Evolutionary conservation across 2,329 filamentous ascomycete genomes (phyloP).

Genomic region (Raffaelea ambrosiae): DNA sequence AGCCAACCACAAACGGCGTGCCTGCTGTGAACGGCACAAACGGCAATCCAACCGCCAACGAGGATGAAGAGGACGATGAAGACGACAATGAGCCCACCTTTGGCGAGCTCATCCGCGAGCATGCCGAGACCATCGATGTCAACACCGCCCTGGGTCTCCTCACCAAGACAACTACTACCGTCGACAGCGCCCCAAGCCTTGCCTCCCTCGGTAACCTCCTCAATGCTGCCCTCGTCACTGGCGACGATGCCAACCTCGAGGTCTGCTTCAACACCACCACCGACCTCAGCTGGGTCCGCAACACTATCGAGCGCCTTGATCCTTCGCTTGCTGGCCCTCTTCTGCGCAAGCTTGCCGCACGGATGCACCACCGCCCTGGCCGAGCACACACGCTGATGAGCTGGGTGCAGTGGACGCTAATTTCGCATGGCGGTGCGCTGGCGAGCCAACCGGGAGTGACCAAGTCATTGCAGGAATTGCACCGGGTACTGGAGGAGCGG

Average conservation of each 20-base stretch:
- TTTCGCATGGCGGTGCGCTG: slow-evolving; percentile 83
- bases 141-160: slow-evolving; percentile 42
- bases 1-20: slow-evolving; percentile 1
- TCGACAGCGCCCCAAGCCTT: slow-evolving; percentile 20
- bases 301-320: slow-evolving; percentile 84
- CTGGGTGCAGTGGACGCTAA: slow-evolving; percentile 93
- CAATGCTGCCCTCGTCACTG: slow-evolving; percentile 83
- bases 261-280: slow-evolving; percentile 76
- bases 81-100: slow-evolving; percentile 49
- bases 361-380: slow-evolving; percentile 79
- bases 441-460: slow-evolving; percentile 79
- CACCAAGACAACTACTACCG: slow-evolving; percentile 4
- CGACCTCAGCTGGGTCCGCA: slow-evolving; percentile 68
- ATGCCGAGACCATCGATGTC: slow-evolving; percentile 72
- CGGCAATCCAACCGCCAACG: background rate
- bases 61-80: background rate
- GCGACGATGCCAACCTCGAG: slow-evolving; percentile 83
- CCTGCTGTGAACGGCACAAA: background rate
- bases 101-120: slow-evolving; percentile 71
- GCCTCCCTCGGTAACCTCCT: slow-evolving; percentile 81
- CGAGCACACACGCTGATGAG: slow-evolving; percentile 83
- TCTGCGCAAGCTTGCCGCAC: slow-evolving; percentile 75
- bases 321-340: slow-evolving; percentile 72
- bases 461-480: slow-evolving; percentile 67
- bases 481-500: slow-evolving; percentile 80